Conservation (phyloP, 495 filamentous ascomycete genomes). For the Peziza echinospora region DNA sequence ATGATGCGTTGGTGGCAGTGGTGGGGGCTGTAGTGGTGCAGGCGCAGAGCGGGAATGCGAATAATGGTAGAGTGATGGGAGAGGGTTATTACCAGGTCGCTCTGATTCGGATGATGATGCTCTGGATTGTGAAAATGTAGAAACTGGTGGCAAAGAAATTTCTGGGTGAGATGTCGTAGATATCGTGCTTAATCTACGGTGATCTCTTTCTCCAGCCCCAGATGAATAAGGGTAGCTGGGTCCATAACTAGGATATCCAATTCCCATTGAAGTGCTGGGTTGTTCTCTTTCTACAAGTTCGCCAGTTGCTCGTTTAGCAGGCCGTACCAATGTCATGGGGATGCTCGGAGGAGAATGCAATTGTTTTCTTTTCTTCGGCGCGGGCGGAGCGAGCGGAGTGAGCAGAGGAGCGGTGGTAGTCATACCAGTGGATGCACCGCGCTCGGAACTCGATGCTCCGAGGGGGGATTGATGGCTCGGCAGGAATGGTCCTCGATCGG, state of each 20-base stretch:
- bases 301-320: neutral
- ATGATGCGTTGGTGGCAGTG: too few species aligned
- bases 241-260: neutral
- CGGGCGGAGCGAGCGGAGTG: neutral
- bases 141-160: slow-evolving; percentile 15
- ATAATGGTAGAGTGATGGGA: neutral
- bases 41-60: too few species aligned
- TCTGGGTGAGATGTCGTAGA: slow-evolving; percentile 14
- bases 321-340: neutral
- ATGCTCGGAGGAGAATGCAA: neutral
- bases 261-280: neutral
- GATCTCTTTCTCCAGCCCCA: slow-evolving; percentile 6
- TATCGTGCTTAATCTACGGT: slow-evolving; percentile 15
- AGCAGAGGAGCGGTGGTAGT: neutral
- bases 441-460: too few species aligned
- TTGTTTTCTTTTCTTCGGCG: neutral
- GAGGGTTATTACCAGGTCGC: neutral
- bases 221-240: neutral
- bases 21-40: too few species aligned
- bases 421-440: too few species aligned
- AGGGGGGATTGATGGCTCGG: too few species aligned
- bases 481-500: too few species aligned
- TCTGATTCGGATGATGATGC: slow-evolving; percentile 18
- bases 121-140: slow-evolving; percentile 16
- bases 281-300: neutral